Base-by-base conservation (phyloP, 2,329 filamentous ascomycete species). In the Neurospora crassa region DNA sequence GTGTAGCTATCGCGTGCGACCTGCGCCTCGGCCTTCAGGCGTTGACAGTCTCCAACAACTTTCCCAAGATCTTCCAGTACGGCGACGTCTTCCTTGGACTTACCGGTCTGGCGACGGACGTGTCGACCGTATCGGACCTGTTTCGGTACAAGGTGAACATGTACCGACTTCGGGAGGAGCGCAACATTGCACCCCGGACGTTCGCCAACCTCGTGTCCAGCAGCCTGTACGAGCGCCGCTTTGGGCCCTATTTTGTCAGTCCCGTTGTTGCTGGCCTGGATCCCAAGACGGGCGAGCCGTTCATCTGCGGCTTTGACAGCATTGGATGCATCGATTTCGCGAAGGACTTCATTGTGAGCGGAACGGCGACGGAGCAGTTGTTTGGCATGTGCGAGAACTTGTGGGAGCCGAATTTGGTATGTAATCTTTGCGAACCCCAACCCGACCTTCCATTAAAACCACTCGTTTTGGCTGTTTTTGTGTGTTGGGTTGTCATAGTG, bases 71-170 rank as follows among this genome's bases (percentile, higher is more conserved):
- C 87, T 98, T 98, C 90, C 90, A 91, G 83, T 98, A 97, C 87
- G 94, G 93, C 79, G 93, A 95, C 79, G 93, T 96, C 78, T 97
- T 96, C 84, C 92, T 99, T 43, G 96, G 96, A 71, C 90, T 99
- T 73, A 98, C 96, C 5, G 96, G 96, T 71, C 92, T 99, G 69
- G 96, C 96, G 73, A 99, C 96, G 77, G 96, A 99, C 82, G 94
- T 99, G 75, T 89, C 89, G 75, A 98, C 95, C 77, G 95, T 99
- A 77, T 92, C 91, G 78, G 95, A 99, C 84, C 91, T 98, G 76
- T 97, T 99, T 89, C 94, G 96, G 80, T 98, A 97, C 90, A 99
- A 99, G 88, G 93, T 97, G 82, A 99, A 99, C 89, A 96, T 99
- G 92, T 99, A 99, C 89, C 92, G 96, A 76, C 89, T 99, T 79